Conservation (phyloP, 768 basidiomycete species). For the Russula compacta region DNA sequence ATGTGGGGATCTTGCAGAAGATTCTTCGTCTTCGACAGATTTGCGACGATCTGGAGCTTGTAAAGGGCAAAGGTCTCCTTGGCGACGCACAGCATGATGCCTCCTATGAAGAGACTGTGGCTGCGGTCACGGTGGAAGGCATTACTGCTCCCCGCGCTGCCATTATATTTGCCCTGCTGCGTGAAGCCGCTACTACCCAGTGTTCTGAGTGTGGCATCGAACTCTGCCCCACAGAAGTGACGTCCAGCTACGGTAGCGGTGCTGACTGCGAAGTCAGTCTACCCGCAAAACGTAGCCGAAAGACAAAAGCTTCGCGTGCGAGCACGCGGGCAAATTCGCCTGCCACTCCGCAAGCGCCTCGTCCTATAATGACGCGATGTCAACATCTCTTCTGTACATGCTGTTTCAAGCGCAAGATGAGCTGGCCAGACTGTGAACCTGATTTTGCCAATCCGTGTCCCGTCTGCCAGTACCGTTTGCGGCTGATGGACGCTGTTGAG, state of each 20-base stretch:
- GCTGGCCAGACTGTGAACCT: constrained; percentile 64
- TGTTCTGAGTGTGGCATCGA: constrained; percentile 85
- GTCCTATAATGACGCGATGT: constrained; percentile 79
- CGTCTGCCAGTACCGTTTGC: constrained; percentile 63
- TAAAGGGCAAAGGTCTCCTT: constrained; percentile 53
- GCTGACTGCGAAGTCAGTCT: constrained; percentile 43
- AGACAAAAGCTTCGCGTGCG: constrained; percentile 55
- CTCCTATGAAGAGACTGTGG: constrained; percentile 67
- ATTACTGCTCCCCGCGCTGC: constrained; percentile 65
- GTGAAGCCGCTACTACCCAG: constrained; percentile 79
- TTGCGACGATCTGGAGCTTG: constrained; percentile 90
- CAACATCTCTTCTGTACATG: constrained; percentile 85
- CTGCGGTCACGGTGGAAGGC: constrained; percentile 69
- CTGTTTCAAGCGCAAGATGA: constrained; percentile 79
- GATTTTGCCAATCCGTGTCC: constrained; percentile 61
- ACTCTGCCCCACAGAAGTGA: constrained; percentile 41
- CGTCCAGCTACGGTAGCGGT: constrained; percentile 33
- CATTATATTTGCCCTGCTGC: constrained; percentile 77
- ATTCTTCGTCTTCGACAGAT: constrained; percentile 94
- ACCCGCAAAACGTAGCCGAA: constrained; percentile 41
- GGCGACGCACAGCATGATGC: constrained; percentile 41
- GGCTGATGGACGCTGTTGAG: constrained; percentile 71
- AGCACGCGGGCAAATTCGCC: constrained; percentile 53
- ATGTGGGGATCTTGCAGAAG: constrained; percentile 94
- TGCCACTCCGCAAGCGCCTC: constrained; percentile 49